Conservation (phyloP, 1,284 basidiomycete genomes). For the Earliella scabrosa region DNA sequence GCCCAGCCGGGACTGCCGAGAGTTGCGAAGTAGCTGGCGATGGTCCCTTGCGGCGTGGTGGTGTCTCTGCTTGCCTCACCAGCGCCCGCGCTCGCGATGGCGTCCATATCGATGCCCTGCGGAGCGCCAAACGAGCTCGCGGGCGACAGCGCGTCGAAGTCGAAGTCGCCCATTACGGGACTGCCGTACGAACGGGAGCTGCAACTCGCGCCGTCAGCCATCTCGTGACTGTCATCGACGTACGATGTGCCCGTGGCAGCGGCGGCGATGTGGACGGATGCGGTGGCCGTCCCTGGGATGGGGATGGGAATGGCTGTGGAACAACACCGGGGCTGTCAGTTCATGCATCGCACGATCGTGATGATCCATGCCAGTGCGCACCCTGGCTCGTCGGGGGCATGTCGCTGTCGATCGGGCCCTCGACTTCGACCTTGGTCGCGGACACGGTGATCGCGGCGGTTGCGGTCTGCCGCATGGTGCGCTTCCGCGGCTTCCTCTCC, state of each 20-base stretch:
- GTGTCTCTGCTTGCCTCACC: no score
- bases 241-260: constrained; percentile 9
- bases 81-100: no score
- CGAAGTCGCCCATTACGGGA: constrained; percentile 1
- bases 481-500: constrained; percentile 8
- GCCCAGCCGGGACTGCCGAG: no score
- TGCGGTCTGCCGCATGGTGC: neutral
- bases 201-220: constrained; percentile 12
- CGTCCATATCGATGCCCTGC: no score
- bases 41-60: no score
- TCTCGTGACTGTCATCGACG: constrained; percentile 9
- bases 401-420: neutral
- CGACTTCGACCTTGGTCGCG: constrained; percentile 2
- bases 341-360: no score
- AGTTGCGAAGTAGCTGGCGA: no score
- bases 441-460: constrained; percentile 6
- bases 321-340: no score
- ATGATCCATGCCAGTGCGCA: no score
- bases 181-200: constrained; percentile 7
- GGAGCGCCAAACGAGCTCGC: no score
- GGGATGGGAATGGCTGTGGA: no score
- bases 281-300: neutral
- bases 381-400: neutral
- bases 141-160: no score
- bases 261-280: constrained; percentile 2